Conservation (phyloP, 2,329 filamentous ascomycete genomes). For the Beauveria sp. region DNA sequence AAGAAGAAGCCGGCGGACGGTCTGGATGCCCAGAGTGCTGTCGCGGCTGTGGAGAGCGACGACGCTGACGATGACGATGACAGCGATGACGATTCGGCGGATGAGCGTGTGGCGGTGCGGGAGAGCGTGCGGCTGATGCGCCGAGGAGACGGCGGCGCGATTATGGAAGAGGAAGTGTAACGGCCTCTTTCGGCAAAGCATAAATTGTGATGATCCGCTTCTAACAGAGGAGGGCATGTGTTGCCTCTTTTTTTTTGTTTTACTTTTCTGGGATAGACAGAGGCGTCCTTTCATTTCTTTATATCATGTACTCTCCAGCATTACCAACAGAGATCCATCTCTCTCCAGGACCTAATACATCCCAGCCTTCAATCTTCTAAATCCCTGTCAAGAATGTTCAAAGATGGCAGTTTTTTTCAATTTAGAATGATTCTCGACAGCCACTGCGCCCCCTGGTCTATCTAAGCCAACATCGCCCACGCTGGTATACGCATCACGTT, state of each 20-base stretch:
- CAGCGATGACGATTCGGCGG: slow-evolving; percentile 21
- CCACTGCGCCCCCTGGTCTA: background rate
- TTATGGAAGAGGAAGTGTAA: slow-evolving; percentile 5
- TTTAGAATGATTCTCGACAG: background rate
- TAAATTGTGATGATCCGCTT: background rate
- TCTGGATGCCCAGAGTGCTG: background rate
- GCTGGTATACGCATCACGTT: background rate
- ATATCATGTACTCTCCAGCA: background rate
- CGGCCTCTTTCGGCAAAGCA: background rate
- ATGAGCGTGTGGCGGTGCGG: slow-evolving; percentile 14
- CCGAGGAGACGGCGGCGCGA: background rate
- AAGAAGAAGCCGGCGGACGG: background rate
- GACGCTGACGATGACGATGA: slow-evolving; percentile 30
- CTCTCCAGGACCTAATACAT: background rate
- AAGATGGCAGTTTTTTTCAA: background rate
- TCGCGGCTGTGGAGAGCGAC: slow-evolving; percentile 18
- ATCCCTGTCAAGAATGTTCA: background rate
- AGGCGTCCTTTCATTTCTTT: background rate
- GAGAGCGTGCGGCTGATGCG: background rate
- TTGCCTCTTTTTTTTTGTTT: background rate
- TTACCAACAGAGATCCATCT: background rate
- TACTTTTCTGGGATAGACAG: background rate
- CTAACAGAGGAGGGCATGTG: background rate
- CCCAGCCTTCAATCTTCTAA: background rate
- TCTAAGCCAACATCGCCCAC: background rate